Evolutionary conservation across 495 filamentous ascomycete genomes (phyloP).

Genomic region (Xylaria cubensis): DNA sequence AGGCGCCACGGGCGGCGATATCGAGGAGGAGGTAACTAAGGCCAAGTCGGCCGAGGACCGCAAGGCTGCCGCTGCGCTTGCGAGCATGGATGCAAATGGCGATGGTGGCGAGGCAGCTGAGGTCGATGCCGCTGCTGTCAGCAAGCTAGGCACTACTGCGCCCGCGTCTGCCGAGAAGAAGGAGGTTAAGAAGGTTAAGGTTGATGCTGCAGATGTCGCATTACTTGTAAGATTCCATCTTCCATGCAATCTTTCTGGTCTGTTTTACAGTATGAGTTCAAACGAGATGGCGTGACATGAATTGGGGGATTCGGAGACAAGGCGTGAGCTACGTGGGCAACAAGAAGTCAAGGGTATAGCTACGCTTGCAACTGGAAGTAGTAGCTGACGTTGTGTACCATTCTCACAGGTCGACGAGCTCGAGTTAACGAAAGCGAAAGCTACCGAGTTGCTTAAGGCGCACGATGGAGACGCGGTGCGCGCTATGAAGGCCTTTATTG

Average conservation of each 20-base stretch:
- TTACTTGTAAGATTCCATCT: slow-evolving; percentile 44
- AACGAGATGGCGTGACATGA: background rate
- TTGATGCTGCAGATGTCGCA: slow-evolving; percentile 53
- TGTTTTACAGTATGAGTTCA: background rate
- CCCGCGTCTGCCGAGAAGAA: slow-evolving; percentile 50
- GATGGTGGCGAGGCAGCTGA: slow-evolving; percentile 60
- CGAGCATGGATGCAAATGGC: slow-evolving; percentile 68
- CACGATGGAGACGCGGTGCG: slow-evolving; percentile 77
- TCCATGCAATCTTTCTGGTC: background rate
- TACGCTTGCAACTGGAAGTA: background rate
- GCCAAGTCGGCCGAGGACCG: slow-evolving; percentile 82
- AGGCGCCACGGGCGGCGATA: slow-evolving; percentile 67
- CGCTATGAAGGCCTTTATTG: slow-evolving; percentile 68
- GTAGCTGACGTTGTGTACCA: slow-evolving; percentile 10
- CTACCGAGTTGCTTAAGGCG: slow-evolving; percentile 81
- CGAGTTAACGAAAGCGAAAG: slow-evolving; percentile 78
- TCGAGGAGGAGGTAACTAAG: slow-evolving; percentile 64
- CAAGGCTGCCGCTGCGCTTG: slow-evolving; percentile 87
- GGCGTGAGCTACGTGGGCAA: background rate
- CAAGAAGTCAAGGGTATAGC: background rate
- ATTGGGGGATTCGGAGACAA: background rate
- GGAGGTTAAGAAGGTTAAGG: slow-evolving; percentile 56
- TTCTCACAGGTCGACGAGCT: slow-evolving; percentile 72
- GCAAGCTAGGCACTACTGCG: slow-evolving; percentile 63
- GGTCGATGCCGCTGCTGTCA: slow-evolving; percentile 82